Conservation (phyloP, 1,284 basidiomycete species). For the Melanopsichium pennsylvanicum region DNA sequence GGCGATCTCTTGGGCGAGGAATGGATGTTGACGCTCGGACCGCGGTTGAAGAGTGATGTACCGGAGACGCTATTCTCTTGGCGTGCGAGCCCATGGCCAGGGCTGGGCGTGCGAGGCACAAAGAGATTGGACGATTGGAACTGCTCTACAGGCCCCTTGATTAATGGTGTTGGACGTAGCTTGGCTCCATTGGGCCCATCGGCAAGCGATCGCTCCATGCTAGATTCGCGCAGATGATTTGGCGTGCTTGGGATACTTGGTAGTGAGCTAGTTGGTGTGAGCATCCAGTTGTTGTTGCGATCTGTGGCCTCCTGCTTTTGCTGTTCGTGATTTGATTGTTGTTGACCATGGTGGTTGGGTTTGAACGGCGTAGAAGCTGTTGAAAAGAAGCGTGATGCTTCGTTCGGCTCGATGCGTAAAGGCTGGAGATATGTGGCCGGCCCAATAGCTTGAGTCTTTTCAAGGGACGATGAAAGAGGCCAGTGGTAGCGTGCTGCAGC, state of each 20-base stretch:
- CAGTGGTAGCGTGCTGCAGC: constrained; percentile 21
- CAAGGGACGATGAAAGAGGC: constrained; percentile 38
- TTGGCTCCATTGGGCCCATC: not conserved
- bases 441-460: constrained; percentile 2
- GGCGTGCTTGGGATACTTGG: constrained; percentile 54
- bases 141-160: constrained; percentile 27
- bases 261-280: constrained; percentile 52
- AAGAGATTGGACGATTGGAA: constrained; percentile 17
- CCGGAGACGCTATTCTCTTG: constrained; percentile 11
- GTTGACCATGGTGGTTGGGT: not conserved
- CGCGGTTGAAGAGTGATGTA: constrained; percentile 29
- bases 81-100: constrained; percentile 9
- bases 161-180: constrained; percentile 7
- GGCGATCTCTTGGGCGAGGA: constrained; percentile 42
- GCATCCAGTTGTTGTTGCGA: constrained; percentile 47
- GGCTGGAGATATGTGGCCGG: constrained; percentile 36
- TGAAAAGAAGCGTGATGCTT: constrained; percentile 30
- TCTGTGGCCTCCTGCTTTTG: constrained; percentile 1
- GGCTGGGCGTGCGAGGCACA: constrained; percentile 30
- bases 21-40: constrained; percentile 19
- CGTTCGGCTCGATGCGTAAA: constrained; percentile 25
- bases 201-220: constrained; percentile 15
- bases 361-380: constrained; percentile 19
- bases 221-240: constrained; percentile 20
- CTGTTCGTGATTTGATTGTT: not conserved